Conservation (phyloP, 148 eudicot genomes). For the Pharnaceum exiguum region DNA sequence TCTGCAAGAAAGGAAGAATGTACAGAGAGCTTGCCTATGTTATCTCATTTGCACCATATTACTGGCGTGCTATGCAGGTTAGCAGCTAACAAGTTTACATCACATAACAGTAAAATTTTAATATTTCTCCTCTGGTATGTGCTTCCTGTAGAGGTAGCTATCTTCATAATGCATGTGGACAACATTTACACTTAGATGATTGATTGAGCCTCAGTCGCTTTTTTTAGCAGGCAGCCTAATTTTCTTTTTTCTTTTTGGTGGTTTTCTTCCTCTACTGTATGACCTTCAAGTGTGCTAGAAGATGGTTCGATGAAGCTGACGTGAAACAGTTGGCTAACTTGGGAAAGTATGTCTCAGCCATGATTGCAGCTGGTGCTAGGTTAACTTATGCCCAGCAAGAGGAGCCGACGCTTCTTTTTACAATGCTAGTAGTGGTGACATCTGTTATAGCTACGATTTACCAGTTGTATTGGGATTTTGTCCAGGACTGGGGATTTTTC, state of each 20-base stretch:
- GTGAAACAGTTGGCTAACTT: constrained; percentile 65
- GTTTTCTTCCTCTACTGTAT: neutral
- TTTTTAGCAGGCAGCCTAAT: too few relatives aligned
- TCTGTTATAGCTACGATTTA: constrained; percentile 75
- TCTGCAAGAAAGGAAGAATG: constrained; percentile 62
- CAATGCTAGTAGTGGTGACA: constrained; percentile 62
- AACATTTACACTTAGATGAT: too few relatives aligned
- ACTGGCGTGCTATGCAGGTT: constrained; percentile 99
- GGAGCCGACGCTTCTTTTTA: constrained; percentile 38
- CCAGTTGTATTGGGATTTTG: constrained; percentile 96
- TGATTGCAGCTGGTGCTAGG: constrained; percentile 97
- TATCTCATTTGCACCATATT: constrained; percentile 92
- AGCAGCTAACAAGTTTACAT: too few relatives aligned
- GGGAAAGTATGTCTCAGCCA: constrained; percentile 94
- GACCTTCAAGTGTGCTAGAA: constrained; percentile 66
- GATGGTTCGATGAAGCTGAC: constrained; percentile 77
- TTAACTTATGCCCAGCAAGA: constrained; percentile 56
- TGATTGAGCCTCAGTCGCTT: too few relatives aligned
- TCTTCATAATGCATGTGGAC: too few relatives aligned
- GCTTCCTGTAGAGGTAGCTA: too few relatives aligned
- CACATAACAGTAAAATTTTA: too few relatives aligned
- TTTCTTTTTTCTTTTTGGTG: neutral
- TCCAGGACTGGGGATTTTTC: constrained; percentile 88
- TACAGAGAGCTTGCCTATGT: constrained; percentile 81
- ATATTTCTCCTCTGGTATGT: too few relatives aligned